phyloP scores from a whole-genome alignment of 495 filamentous ascomycete species.

The Daldinia childiae region DNA sequence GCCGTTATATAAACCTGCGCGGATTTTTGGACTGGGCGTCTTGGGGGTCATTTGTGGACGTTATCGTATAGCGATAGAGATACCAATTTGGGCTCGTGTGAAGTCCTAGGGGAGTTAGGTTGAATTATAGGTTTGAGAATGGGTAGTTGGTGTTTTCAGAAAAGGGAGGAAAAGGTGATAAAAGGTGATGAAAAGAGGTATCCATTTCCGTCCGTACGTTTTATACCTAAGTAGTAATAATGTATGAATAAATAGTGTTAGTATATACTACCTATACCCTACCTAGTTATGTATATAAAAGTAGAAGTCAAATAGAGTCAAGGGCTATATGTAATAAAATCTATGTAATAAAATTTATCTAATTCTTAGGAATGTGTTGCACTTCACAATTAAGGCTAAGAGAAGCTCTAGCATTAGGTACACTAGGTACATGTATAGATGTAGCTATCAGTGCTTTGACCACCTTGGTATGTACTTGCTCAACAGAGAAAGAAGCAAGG shows the following conservation, averaged over 20 bases:
- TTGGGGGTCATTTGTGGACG: slow-evolving; percentile 23
- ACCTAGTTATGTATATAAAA: background rate
- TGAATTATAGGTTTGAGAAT: slow-evolving; percentile 29
- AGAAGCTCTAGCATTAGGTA: too few species aligned
- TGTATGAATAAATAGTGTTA: background rate
- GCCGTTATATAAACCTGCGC: slow-evolving; percentile 11
- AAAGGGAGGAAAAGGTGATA: slow-evolving; percentile 2
- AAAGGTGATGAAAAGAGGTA: background rate
- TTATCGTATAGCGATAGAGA: slow-evolving; percentile 22
- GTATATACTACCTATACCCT: background rate
- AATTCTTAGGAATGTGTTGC: background rate
- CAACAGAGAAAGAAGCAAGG: background rate
- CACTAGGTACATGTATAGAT: too few species aligned
- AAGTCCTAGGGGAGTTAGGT: slow-evolving; percentile 18
- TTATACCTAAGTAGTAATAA: background rate
- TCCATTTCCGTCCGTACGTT: background rate
- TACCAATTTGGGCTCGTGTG: slow-evolving; percentile 19
- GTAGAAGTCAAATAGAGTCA: too few species aligned
- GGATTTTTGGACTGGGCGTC: slow-evolving; percentile 18
- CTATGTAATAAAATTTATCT: too few species aligned
- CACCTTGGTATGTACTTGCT: background rate
- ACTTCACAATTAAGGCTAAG: background rate
- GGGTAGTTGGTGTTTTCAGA: slow-evolving; percentile 8
- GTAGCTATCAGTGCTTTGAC: background rate
- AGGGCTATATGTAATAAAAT: too few species aligned